Conservation (phyloP, 2,329 filamentous ascomycete genomes). For the Achaetomium macrosporum region DNA sequence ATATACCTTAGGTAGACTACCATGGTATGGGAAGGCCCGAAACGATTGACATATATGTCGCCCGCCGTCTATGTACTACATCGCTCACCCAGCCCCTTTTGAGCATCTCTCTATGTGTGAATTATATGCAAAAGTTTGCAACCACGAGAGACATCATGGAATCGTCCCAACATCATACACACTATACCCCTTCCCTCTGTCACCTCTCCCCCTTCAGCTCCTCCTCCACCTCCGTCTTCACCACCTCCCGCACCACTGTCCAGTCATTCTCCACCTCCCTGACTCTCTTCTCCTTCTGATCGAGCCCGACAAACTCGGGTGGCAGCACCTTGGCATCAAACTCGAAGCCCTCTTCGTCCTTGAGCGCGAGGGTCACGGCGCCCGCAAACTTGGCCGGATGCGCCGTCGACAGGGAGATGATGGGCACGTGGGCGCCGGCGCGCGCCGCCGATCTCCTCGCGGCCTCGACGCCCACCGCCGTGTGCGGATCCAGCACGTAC, state of each 20-base stretch:
- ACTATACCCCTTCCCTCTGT: neutral
- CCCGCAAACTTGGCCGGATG: slow-evolving; percentile 92
- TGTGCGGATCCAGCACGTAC: slow-evolving; percentile 91
- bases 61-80: slow-evolving; percentile 4
- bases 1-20: too few relatives aligned
- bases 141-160: neutral
- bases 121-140: neutral
- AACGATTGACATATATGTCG: neutral
- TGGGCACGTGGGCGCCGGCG: slow-evolving; percentile 46
- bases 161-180: slow-evolving; percentile 3
- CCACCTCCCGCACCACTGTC: slow-evolving; percentile 68
- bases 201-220: slow-evolving; percentile 39
- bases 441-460: slow-evolving; percentile 62
- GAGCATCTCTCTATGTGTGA: neutral
- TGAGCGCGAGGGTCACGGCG: slow-evolving; percentile 75
- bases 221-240: slow-evolving; percentile 66
- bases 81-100: neutral
- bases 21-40: neutral
- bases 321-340: slow-evolving; percentile 74
- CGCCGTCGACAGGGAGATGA: slow-evolving; percentile 85
- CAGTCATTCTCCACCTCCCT: slow-evolving; percentile 64
- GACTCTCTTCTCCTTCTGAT: slow-evolving; percentile 69
- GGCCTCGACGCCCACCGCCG: slow-evolving; percentile 78
- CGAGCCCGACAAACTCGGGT: slow-evolving; percentile 72
- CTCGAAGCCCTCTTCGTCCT: slow-evolving; percentile 63